A percentile compares a stretch with the other conserved stretches of the same genome.
phyloP scores from a whole-genome alignment of 768 basidiomycete genomes.

The Tylopilus plumbeoviolaceoides region DNA sequence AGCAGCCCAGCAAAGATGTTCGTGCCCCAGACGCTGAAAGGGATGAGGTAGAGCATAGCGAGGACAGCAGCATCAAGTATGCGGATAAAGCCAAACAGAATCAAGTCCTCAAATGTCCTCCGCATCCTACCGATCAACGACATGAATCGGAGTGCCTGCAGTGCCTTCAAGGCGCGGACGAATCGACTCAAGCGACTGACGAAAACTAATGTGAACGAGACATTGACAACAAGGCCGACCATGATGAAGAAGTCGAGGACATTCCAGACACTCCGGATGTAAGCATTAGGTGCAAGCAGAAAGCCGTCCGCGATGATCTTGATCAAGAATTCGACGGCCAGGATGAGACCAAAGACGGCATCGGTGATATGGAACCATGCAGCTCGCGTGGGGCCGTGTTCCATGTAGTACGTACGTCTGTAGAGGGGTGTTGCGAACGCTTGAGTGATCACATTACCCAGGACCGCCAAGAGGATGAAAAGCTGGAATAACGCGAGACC shows the following conservation, averaged over 20 bases:
- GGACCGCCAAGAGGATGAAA: conserved; percentile 68
- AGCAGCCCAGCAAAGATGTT: conserved; percentile 90
- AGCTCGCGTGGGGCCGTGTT: conserved; percentile 53
- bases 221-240: conserved; percentile 68
- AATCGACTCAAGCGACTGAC: conserved; percentile 77
- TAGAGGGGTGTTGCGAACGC: conserved; percentile 81
- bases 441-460: conserved; percentile 83
- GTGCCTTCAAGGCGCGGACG: conserved; percentile 80
- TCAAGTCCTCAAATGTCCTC: conserved; percentile 78
- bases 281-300: conserved; percentile 85
- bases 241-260: conserved; percentile 85
- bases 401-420: conserved; percentile 62
- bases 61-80: conserved; percentile 89
- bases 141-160: conserved; percentile 84
- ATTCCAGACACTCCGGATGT: conserved; percentile 90
- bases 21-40: conserved; percentile 89
- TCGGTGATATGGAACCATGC: conserved; percentile 91
- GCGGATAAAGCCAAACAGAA: conserved; percentile 79
- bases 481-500: conserved; percentile 50
- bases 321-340: conserved; percentile 83
- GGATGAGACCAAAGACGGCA: conserved; percentile 59
- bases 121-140: conserved; percentile 86
- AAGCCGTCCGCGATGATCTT: conserved; percentile 93
- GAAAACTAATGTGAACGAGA: conserved; percentile 66
- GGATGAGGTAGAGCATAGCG: conserved; percentile 88